A percentile compares a stretch with the other conserved stretches of the same genome.
phyloP scores from a whole-genome alignment of 495 filamentous ascomycete species.

The Usnea hakonensis region DNA sequence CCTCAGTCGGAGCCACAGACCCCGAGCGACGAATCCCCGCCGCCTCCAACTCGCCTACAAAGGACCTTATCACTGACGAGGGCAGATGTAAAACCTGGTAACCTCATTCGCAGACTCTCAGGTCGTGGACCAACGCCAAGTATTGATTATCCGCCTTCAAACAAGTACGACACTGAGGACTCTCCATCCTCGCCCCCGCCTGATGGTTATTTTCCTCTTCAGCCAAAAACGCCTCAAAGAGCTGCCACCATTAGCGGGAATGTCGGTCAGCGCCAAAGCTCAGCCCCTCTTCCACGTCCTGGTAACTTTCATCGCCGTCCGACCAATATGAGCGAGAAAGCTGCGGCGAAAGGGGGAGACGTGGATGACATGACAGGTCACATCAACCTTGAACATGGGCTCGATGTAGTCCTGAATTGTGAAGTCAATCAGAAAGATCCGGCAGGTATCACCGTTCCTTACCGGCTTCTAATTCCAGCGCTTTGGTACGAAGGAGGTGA shows the following conservation, averaged over 20 bases:
- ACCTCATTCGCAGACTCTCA: constrained; percentile 50
- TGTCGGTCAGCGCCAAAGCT: constrained; percentile 15
- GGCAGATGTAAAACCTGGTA: constrained; percentile 40
- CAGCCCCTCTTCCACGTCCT: constrained; percentile 33
- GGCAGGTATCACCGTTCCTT: constrained; percentile 78
- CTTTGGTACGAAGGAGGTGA: constrained; percentile 48
- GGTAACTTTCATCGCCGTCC: constrained; percentile 62
- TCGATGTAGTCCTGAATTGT: constrained; percentile 79
- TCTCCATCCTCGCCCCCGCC: constrained; percentile 16
- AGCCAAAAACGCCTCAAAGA: constrained; percentile 10
- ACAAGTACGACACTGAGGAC: constrained; percentile 33
- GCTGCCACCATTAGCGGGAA: constrained; percentile 12
- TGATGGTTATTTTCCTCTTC: constrained; percentile 36
- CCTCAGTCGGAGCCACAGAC: constrained; percentile 33
- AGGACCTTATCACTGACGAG: constrained; percentile 59
- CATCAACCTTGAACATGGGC: constrained; percentile 65
- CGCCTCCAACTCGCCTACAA: constrained; percentile 38
- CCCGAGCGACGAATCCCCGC: constrained; percentile 37
- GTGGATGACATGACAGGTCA: constrained; percentile 25
- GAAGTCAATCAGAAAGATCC: constrained; percentile 82
- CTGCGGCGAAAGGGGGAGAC: constrained; percentile 39
- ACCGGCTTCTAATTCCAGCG: constrained; percentile 76
- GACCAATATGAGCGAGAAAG: constrained; percentile 58
- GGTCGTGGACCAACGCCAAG: constrained; percentile 29
- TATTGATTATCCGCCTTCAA: constrained; percentile 33